Conservation (phyloP, 495 filamentous ascomycete genomes). For the Choiromyces venosus region DNA sequence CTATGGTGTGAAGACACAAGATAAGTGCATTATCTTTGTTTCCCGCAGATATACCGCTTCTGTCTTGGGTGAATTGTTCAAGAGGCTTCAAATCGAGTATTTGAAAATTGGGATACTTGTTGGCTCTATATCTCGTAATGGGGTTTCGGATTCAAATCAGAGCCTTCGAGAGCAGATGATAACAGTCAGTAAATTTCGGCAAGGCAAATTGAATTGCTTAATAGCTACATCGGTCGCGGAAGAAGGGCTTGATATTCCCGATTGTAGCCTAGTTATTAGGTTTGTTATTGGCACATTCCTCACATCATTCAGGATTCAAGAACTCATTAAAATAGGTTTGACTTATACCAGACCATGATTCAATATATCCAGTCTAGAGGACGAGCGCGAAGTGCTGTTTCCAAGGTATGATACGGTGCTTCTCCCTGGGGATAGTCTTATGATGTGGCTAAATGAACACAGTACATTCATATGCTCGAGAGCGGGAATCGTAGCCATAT, state of each 20-base stretch:
- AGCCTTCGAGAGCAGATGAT: constrained; percentile 71
- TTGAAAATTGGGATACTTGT: constrained; percentile 64
- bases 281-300: constrained; percentile 20
- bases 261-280: constrained; percentile 84
- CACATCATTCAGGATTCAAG: neutral
- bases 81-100: constrained; percentile 52
- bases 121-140: constrained; percentile 48
- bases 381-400: constrained; percentile 70
- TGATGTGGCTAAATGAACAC: neutral
- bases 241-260: constrained; percentile 91
- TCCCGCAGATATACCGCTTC: constrained; percentile 70
- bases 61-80: constrained; percentile 62
- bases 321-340: constrained; percentile 53
- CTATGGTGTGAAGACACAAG: constrained; percentile 53
- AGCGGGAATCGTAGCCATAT: constrained; percentile 57
- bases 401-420: constrained; percentile 45
- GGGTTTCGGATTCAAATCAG: constrained; percentile 53
- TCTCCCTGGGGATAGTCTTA: neutral
- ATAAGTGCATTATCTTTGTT: constrained; percentile 86
- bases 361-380: constrained; percentile 94
- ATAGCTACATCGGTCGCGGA: constrained; percentile 90
- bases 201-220: constrained; percentile 78
- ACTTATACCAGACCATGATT: constrained; percentile 86
- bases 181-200: constrained; percentile 69
- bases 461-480: constrained; percentile 82